Base-by-base conservation (phyloP, 208 protist species). In the Tritrichomonas musculus region DNA sequence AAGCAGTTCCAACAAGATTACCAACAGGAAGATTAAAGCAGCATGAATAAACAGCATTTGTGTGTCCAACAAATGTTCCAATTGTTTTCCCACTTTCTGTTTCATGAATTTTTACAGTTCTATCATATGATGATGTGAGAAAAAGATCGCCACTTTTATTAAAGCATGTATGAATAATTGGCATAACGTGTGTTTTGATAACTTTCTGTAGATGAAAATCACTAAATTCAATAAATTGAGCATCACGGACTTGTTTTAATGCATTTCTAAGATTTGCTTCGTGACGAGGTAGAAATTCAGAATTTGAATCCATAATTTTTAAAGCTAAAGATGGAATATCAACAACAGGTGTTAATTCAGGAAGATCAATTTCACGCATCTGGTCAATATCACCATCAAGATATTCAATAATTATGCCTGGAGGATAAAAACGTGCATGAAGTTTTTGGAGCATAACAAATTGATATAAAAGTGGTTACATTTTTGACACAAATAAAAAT, bases 71-170 rank as follows among this genome's bases (percentile, higher is more conserved):
- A 39, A 84, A 84, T 27, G 44, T n/a, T 11, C 17, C 22, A 53
- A 84, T 49, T 44, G 14, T 25, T 84, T 53, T 3, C 1, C 73
- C 73, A 39, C 2, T 84, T 53, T 84, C 73, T 22, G 73, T 47
- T 33, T 84, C 73, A 8, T n/a, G 53, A 9, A 84, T 25, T 49
- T 55, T 84, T 33, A 17, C 36, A 33, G 73, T 33, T 33, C 73
- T 49, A 84, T 84, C 73, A n/a, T 84, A 55, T n/a, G 73, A 84
- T 39, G 27, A 49, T 84, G 73, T 84, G 8, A 84, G 17, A 53
- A 84, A 84, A 22, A 84, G 27, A 11, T 84, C 41, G 27, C 73
- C 73, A 0, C 9, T 44, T 53, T 84, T 84, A 84, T 84, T 84
- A 84, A 84, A 84, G 4, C 14, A 22, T 2, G 17, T 25, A 25